Percentiles rank a stretch among this genome's conserved stretches.
These are phyloP conservation scores for Beauveria brongniartii DNA, from an alignment of 2,329 filamentous ascomycete species.

Conservation along the genomic window DNA sequence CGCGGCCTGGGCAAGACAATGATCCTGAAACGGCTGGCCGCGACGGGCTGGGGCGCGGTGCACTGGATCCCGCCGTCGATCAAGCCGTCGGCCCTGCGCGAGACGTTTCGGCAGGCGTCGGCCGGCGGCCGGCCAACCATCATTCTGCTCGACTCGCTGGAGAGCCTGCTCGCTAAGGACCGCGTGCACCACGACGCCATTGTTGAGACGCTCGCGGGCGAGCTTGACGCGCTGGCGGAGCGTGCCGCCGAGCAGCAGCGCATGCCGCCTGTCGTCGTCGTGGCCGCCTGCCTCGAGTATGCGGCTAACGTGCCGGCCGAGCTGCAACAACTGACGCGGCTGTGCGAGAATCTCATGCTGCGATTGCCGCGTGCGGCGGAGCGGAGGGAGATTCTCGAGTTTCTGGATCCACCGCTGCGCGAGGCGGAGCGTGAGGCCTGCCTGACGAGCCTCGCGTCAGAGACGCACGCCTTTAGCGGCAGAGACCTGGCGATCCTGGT, in stretches of 20 bases:
- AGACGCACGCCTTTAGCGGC: slow-evolving; percentile 82
- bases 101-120: slow-evolving; percentile 62
- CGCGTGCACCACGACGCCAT: slow-evolving; percentile 41
- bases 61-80: slow-evolving; percentile 50
- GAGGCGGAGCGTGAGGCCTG: slow-evolving; percentile 41
- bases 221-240: slow-evolving; percentile 46
- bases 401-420: slow-evolving; percentile 41
- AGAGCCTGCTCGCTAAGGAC: slow-evolving; percentile 58
- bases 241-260: slow-evolving; percentile 28
- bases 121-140: slow-evolving; percentile 61
- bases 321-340: slow-evolving; percentile 56
- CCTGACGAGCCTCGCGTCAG: slow-evolving; percentile 55
- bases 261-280: slow-evolving; percentile 56
- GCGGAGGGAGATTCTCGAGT: slow-evolving; percentile 65
- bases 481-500: slow-evolving; percentile 64
- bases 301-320: slow-evolving; percentile 62
- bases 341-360: slow-evolving; percentile 62
- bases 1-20: slow-evolving; percentile 79
- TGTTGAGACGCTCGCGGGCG: slow-evolving; percentile 42
- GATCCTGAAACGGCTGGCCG: slow-evolving; percentile 60
- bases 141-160: slow-evolving; percentile 70
- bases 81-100: slow-evolving; percentile 52
- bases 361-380: slow-evolving; percentile 66
- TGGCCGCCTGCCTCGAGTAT: slow-evolving; percentile 66
- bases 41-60: slow-evolving; percentile 62